phyloP scores from a whole-genome alignment of 495 filamentous ascomycete species.

The Xanthoparmelia taractica region DNA sequence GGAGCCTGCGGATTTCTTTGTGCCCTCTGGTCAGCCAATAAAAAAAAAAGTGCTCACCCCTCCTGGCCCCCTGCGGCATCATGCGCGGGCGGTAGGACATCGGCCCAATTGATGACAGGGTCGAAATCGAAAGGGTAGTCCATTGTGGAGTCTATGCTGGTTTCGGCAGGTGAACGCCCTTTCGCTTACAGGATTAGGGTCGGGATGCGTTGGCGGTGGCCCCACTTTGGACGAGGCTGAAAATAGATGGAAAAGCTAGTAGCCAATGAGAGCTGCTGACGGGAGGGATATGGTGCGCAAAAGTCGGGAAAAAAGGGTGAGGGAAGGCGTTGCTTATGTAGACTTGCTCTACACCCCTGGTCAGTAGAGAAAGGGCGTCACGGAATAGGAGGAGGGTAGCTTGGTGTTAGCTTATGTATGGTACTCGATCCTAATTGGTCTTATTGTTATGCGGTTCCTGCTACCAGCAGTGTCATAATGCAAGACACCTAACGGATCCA shows the following conservation, averaged over 20 bases:
- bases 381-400: background rate
- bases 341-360: background rate
- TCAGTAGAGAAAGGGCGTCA: background rate
- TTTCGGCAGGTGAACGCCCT: background rate
- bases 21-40: constrained; percentile 7
- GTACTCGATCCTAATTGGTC: background rate
- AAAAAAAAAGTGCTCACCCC: constrained; percentile 1
- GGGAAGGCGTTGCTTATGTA: background rate
- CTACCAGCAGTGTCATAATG: background rate
- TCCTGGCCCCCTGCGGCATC: background rate
- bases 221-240: constrained; percentile 1
- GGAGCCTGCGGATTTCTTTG: background rate
- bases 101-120: constrained; percentile 1
- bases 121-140: background rate
- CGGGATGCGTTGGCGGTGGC: background rate
- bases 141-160: background rate
- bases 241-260: background rate
- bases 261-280: background rate
- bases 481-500: background rate
- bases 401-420: background rate
- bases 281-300: background rate
- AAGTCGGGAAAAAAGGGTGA: background rate
- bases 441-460: background rate
- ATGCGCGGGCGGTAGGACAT: background rate
- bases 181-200: background rate